A percentile compares a stretch with the other conserved stretches of the same genome.
These are phyloP conservation scores for Calamus simplicifolius DNA, from an alignment of 176 grass and related monocot species.

Conservation along the genomic window DNA sequence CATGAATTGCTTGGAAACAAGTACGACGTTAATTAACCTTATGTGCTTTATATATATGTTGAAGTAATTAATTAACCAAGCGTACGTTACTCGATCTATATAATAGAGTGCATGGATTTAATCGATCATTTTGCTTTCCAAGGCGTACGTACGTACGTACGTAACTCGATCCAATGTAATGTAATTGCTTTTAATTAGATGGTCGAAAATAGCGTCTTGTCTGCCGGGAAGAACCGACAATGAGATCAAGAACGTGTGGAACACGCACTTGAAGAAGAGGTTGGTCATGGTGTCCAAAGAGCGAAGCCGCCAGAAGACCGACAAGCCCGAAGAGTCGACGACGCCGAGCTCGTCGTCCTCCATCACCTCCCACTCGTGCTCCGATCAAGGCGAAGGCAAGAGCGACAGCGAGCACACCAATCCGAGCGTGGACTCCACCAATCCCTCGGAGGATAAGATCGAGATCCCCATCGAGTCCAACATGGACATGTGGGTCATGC, in stretches of 20 bases:
- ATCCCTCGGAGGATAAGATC: not conserved
- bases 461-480: not conserved
- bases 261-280: slow-evolving; percentile 14
- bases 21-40: not conserved
- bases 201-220: slow-evolving; percentile 14
- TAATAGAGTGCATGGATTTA: no score
- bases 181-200: slow-evolving; percentile 2
- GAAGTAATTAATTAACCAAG: not conserved
- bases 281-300: slow-evolving; percentile 1
- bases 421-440: slow-evolving; percentile 24
- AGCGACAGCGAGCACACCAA: slow-evolving; percentile 39
- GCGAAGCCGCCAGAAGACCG: not conserved
- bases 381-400: slow-evolving; percentile 26
- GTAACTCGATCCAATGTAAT: not conserved
- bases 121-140: no score
- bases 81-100: not conserved
- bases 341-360: slow-evolving; percentile 13
- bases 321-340: slow-evolving; percentile 5
- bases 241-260: slow-evolving; percentile 18
- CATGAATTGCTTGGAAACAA: slow-evolving; percentile 11
- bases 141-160: no score
- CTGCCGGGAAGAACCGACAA: slow-evolving; percentile 9
- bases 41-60: no score
- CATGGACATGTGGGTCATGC: slow-evolving; percentile 18
- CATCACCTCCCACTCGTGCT: slow-evolving; percentile 9